Evolutionary conservation across 2,329 filamentous ascomycete genomes (phyloP), one percentile per base, ranked within the genome.

Genomic region (Penicillium decumbens): DNA sequence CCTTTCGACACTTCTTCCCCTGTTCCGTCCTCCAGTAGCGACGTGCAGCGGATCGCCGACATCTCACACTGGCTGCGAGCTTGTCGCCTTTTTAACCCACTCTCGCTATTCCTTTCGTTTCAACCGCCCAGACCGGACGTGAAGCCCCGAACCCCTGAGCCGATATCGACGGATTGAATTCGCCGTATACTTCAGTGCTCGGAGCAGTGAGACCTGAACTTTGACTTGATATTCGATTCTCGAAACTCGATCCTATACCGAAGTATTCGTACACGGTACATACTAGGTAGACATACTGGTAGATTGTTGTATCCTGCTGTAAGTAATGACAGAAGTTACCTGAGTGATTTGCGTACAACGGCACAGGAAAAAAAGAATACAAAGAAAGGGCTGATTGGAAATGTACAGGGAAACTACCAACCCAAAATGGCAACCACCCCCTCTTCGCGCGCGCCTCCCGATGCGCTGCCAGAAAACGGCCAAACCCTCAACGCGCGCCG

Each of bases 401-500:
- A 30, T 9, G 25, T n/a, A 40, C 48, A 49, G 57, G 45, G 49
- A 56, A 46, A 24, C 50, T 38, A 55, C 55, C 15, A 42, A 38
- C 40, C 46, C 28, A 53, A 54, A 53, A 72, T 72, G 69, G 61
- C 65, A 50, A 61, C 64, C 40, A 45, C 66, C 63, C 46, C 65
- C 67, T 56, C 67, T 64, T 54, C 41, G 58, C 41, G 67, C 71
- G 45, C 65, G 56, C 54, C 60, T 67, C 56, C 61, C 64, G 56
- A 58, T 44, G 54, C 43, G 15, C 38, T 45, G 43, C 43, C 66
- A 39, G 71, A 72, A 50, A 71, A 68, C 53, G 57, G 58, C 33
- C 64, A 65, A 47, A 49, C 51, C 3, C 47, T 50, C 50, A 65
- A 50, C 35, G 50, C 43, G 6, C 75, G 76, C 59, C 73, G 76